phyloP scores from a whole-genome alignment of 352 stramenopile genomes.

The Globisporangium canariense region DNA sequence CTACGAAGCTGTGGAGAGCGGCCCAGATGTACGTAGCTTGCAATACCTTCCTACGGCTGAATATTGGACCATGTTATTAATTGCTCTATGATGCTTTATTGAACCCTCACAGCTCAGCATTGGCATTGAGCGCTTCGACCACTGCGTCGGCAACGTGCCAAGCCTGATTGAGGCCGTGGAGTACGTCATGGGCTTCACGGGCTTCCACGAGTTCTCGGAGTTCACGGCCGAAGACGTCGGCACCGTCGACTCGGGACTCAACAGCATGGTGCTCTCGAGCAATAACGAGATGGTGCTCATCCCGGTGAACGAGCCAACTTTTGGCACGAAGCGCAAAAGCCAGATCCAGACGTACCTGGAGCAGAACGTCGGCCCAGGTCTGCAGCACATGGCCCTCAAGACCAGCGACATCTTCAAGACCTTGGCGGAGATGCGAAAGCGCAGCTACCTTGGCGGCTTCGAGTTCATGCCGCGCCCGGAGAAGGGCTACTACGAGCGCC shows the following conservation, averaged over 20 bases:
- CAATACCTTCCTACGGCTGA: neutral
- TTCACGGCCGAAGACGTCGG: constrained; percentile 94
- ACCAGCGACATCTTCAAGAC: constrained; percentile 96
- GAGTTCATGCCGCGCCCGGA: constrained; percentile 87
- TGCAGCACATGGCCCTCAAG: constrained; percentile 97
- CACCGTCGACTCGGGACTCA: constrained; percentile 93
- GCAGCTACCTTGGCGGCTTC: constrained; percentile 69
- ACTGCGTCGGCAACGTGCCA: constrained; percentile 90
- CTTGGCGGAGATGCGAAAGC: constrained; percentile 78
- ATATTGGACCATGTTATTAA: neutral
- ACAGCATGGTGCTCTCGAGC: constrained; percentile 93
- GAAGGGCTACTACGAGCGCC: constrained; percentile 89
- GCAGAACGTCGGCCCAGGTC: constrained; percentile 92
- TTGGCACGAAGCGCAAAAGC: constrained; percentile 90
- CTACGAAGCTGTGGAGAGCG: constrained; percentile 52
- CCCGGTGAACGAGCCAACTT: constrained; percentile 94
- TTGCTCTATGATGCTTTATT: neutral
- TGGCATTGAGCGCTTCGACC: constrained; percentile 85
- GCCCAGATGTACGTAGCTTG: constrained; percentile 17
- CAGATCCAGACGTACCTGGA: constrained; percentile 96
- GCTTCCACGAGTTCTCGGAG: constrained; percentile 93
- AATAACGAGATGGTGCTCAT: constrained; percentile 93
- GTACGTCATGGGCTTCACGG: constrained; percentile 77
- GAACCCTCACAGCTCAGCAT: constrained; percentile 43
- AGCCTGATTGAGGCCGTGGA: constrained; percentile 84